A percentile compares a stretch with the other conserved stretches of the same genome.
Conservation (phyloP, 495 filamentous ascomycete genomes). For the Aspergillus panamensis region DNA sequence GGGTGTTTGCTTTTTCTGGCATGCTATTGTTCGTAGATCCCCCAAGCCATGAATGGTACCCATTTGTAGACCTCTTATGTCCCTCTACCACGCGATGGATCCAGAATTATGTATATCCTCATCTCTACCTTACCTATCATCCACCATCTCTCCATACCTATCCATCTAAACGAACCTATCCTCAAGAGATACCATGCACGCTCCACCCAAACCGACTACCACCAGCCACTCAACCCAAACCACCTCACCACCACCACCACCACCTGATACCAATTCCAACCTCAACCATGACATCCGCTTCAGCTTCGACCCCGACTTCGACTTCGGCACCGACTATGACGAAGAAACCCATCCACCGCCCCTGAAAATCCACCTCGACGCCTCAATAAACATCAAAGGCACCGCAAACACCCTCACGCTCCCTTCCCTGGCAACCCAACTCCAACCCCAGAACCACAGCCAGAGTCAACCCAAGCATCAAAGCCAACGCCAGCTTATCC, state of each 20-base stretch:
- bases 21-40: constrained; percentile 7
- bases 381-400: constrained; percentile 35
- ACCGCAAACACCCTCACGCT: constrained; percentile 24
- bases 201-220: constrained; percentile 7
- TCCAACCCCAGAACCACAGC: background rate
- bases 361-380: constrained; percentile 35
- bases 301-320: background rate
- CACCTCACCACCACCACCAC: constrained; percentile 11
- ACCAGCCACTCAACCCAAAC: background rate
- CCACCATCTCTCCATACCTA: background rate
- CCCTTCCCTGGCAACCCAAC: constrained; percentile 1
- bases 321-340: background rate
- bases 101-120: background rate
- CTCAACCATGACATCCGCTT: constrained; percentile 7
- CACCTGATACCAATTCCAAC: constrained; percentile 17
- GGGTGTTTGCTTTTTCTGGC: background rate
- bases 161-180: background rate
- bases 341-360: background rate
- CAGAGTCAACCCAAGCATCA: too few relatives aligned
- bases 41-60: background rate
- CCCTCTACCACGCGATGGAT: too few relatives aligned
- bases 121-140: background rate
- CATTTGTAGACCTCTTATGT: background rate
- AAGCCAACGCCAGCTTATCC: too few relatives aligned
- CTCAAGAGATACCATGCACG: background rate